Conservation (phyloP, 371 early-diverging fungal genomes). For the Apophysomyces variabilis region DNA sequence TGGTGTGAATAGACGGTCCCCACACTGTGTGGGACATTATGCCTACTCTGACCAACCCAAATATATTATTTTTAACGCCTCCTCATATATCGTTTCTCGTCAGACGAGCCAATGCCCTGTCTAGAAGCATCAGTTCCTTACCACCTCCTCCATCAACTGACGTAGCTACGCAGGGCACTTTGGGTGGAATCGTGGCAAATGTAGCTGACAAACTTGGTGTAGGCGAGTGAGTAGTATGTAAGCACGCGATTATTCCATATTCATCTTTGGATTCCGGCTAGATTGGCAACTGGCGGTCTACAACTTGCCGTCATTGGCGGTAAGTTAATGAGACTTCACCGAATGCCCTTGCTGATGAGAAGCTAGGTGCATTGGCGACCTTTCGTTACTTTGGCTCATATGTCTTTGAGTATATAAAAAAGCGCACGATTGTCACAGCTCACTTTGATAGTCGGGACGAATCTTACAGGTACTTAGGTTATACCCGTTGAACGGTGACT, state of each 20-base stretch:
- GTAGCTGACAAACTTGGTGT: constrained; percentile 57
- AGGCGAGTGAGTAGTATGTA: constrained; percentile 45
- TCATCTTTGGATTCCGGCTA: constrained; percentile 13
- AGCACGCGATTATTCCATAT: neutral
- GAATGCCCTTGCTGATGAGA: neutral
- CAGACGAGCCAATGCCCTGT: constrained; percentile 1
- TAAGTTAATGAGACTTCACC: constrained; percentile 13
- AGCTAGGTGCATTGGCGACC: constrained; percentile 38
- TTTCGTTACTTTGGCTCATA: constrained; percentile 53
- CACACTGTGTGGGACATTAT: neutral
- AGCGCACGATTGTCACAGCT: constrained; percentile 57
- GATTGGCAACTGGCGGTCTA: constrained; percentile 61
- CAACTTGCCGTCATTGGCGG: constrained; percentile 50
- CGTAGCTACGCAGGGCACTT: constrained; percentile 25
- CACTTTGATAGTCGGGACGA: constrained; percentile 71
- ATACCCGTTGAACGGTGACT: neutral
- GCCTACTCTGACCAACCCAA: neutral
- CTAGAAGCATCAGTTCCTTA: constrained; percentile 8
- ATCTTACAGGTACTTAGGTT: constrained; percentile 45
- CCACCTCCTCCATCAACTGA: constrained; percentile 34
- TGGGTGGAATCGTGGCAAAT: constrained; percentile 50
- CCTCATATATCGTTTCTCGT: constrained; percentile 13
- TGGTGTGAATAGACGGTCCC: neutral
- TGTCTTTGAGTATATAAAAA: constrained; percentile 56
- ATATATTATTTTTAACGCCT: constrained; percentile 14